These are phyloP conservation scores for Parasitella parasitica DNA, from an alignment of 371 early-diverging fungal species.

Conservation along the genomic window DNA sequence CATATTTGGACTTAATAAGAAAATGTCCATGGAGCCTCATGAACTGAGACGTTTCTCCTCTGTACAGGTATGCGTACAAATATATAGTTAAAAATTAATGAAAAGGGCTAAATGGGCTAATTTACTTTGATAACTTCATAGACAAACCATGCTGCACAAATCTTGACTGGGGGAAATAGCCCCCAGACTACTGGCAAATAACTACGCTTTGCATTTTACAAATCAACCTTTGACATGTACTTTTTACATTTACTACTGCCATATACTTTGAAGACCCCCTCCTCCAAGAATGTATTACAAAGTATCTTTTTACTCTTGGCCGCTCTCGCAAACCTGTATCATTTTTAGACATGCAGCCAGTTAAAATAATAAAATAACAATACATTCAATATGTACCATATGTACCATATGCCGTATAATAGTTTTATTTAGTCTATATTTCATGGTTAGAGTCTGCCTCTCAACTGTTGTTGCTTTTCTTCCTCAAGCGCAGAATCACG, in stretches of 20 bases:
- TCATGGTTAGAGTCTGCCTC: neutral
- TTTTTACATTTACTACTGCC: too few relatives aligned
- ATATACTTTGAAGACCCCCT: too few relatives aligned
- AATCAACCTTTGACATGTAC: too few relatives aligned
- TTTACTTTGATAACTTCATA: neutral
- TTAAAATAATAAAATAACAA: too few relatives aligned
- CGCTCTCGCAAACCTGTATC: too few relatives aligned
- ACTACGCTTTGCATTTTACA: neutral
- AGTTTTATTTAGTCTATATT: neutral
- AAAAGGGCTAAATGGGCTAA: neutral
- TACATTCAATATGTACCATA: too few relatives aligned
- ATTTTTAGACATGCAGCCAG: too few relatives aligned
- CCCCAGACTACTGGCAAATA: neutral
- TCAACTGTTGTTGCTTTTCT: neutral
- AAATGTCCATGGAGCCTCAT: slow-evolving; percentile 30
- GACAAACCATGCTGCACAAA: slow-evolving; percentile 24
- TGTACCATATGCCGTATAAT: too few relatives aligned
- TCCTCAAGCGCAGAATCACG: neutral
- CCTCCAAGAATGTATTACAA: too few relatives aligned
- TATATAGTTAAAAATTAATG: neutral
- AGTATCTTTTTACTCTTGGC: too few relatives aligned
- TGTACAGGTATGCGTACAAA: slow-evolving; percentile 15
- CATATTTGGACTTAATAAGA: slow-evolving; percentile 29
- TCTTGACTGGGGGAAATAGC: slow-evolving; percentile 5
- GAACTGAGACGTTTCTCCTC: slow-evolving; percentile 31